These are phyloP conservation scores for Omphalea diandra DNA, from an alignment of 441 rosid genomes.

Conservation along the genomic window DNA sequence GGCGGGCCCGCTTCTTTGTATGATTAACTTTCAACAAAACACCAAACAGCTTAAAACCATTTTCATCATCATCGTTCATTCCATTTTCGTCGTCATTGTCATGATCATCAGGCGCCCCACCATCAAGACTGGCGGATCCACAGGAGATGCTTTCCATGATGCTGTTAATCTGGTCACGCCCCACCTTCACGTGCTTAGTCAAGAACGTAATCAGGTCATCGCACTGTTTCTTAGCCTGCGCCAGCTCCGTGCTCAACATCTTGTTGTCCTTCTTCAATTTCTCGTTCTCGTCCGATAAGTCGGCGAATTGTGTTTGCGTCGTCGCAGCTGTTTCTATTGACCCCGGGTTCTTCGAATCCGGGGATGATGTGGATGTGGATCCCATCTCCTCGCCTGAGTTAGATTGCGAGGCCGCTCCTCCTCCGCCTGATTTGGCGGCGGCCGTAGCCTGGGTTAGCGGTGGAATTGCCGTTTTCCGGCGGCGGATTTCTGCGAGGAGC, in stretches of 20 bases:
- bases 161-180: constrained; percentile 61
- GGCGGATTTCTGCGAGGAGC: constrained; percentile 65
- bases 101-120: constrained; percentile 15
- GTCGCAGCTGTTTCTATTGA: constrained; percentile 34
- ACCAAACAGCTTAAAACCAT: constrained; percentile 68
- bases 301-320: constrained; percentile 33
- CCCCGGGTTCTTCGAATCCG: constrained; percentile 44
- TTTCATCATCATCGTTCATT: background rate
- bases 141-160: constrained; percentile 46
- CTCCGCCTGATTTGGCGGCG: constrained; percentile 30
- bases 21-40: constrained; percentile 62
- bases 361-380: constrained; percentile 58
- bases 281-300: constrained; percentile 75
- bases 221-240: constrained; percentile 81
- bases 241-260: constrained; percentile 72
- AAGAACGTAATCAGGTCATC: constrained; percentile 66
- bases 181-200: constrained; percentile 56
- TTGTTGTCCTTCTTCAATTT: constrained; percentile 69
- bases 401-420: constrained; percentile 39
- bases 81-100: background rate
- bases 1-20: constrained; percentile 54
- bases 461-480: constrained; percentile 52
- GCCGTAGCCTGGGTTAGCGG: constrained; percentile 22
- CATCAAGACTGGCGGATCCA: constrained; percentile 32
- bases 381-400: constrained; percentile 55